Conservation (phyloP, 306 rosid genomes). For the Hylodesmum podocarpum region DNA sequence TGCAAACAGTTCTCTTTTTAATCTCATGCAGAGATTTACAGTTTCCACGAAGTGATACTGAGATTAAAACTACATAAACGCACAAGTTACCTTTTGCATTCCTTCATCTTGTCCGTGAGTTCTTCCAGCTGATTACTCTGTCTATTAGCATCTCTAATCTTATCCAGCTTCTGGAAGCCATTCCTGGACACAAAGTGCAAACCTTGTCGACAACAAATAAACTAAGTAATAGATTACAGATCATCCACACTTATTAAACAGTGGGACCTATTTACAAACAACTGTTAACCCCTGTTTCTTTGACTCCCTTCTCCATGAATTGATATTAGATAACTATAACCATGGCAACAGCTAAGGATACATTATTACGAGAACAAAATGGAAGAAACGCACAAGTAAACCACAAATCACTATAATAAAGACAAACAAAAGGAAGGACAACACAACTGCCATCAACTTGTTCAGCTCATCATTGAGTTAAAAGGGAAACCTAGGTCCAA, state of each 20-base stretch:
- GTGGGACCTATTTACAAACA: background rate
- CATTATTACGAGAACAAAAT: background rate
- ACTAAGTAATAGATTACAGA: background rate
- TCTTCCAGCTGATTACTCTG: constrained; percentile 95
- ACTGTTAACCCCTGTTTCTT: background rate
- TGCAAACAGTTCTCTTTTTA: background rate
- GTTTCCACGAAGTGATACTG: constrained; percentile 10
- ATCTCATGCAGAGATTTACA: constrained; percentile 4
- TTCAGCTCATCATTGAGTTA: constrained; percentile 11
- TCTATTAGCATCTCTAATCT: constrained; percentile 89
- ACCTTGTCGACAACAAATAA: background rate
- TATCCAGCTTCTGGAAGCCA: constrained; percentile 98
- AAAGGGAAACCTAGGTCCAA: background rate
- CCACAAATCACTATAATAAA: background rate
- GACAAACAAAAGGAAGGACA: background rate
- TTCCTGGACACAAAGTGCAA: constrained; percentile 55
- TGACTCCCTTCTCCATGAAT: background rate
- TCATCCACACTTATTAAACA: background rate
- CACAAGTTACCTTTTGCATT: constrained; percentile 72
- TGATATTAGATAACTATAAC: background rate
- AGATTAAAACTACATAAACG: constrained; percentile 3
- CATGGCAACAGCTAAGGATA: constrained; percentile 5
- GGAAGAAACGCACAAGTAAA: background rate
- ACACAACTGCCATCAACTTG: background rate
- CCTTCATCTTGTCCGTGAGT: constrained; percentile 94